phyloP scores from a whole-genome alignment of 2,329 filamentous ascomycete species.

The Cadophora malorum region DNA sequence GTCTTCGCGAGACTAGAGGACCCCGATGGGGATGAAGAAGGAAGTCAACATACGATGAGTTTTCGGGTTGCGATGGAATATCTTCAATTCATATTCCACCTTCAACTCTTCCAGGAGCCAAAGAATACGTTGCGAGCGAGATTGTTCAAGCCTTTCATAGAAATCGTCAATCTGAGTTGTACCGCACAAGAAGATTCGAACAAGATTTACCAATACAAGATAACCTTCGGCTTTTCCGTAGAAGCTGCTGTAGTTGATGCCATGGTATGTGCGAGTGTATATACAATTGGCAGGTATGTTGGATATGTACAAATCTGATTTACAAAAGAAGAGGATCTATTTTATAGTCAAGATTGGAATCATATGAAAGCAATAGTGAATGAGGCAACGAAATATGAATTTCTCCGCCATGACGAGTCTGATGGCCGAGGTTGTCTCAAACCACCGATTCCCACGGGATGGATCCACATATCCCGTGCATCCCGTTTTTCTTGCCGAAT shows the following conservation, averaged over 20 bases:
- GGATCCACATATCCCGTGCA: background rate
- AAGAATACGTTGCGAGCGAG: slow-evolving; percentile 65
- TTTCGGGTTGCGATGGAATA: slow-evolving; percentile 71
- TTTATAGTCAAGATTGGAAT: background rate
- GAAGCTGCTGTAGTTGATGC: slow-evolving; percentile 19
- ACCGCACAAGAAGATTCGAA: too few species aligned
- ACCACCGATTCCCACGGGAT: slow-evolving; percentile 4
- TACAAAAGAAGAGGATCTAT: background rate
- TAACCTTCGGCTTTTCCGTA: slow-evolving; percentile 53
- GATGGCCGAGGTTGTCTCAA: background rate
- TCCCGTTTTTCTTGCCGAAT: background rate
- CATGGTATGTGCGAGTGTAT: background rate
- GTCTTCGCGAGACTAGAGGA: background rate
- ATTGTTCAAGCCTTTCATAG: slow-evolving; percentile 39
- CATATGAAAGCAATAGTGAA: background rate
- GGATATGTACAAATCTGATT: background rate
- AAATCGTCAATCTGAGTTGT: too few species aligned
- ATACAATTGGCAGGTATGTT: too few species aligned
- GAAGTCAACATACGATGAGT: slow-evolving; percentile 51
- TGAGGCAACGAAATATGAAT: background rate
- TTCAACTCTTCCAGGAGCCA: slow-evolving; percentile 76
- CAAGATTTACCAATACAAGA: slow-evolving; percentile 54
- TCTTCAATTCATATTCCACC: slow-evolving; percentile 78
- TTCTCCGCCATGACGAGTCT: slow-evolving; percentile 1
- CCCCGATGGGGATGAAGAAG: background rate